Base-by-base conservation (phyloP, 2,329 filamentous ascomycete genomes). In the Rhinocladiella similis region DNA sequence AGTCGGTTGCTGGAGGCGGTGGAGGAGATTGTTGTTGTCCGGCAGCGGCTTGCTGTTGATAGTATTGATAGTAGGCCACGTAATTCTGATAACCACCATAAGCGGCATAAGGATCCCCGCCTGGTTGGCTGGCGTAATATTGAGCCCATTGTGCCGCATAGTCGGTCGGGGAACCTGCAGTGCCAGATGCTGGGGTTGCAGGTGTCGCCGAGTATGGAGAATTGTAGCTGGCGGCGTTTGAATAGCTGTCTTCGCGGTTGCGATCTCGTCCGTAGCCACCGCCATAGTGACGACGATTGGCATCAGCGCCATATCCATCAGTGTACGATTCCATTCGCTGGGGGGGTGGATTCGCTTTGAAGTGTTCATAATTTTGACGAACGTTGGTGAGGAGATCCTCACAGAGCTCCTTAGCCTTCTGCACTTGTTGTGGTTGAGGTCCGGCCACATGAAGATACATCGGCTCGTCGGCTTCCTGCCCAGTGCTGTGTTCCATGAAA, bases 391-490 rank as follows among this genome's bases (percentile, higher is more conserved):
- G 82, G 50, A 99, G 79, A 67, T 96, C 91, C 65, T 93, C 84
- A 71, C 93, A 97, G 45, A 97, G 85, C 63, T 90, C 86, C 72
- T 94, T 96, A 36, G 90, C 94, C 65, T 86, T 86, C 58, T 91
- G 83, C 33, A 99, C 93, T 79, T 95, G 91, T 59, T 84, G 83
- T 14, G 89, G 83, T 69, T 97, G 91, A 5, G 94, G 94, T 4
- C 92, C 93, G 89, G 94, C 90, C 63, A 97, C 92, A 72, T 97
- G 92, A 45, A 99, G 81, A 69, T 91, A 97, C 91, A 99, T 97
- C 2, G 91, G 85, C 70, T 97, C 93, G 47, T 99, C 93, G 63
- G 91, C 96, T 74, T 99, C 94, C 41, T 80, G 83, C 62, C 90
- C 89, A n/a, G 91, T 95, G 29, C 88, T 85, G 46, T 88, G 85